Percentiles rank a stretch among this genome's conserved stretches.
These are phyloP conservation scores for Mycosphaerella sp. DNA, from an alignment of 2,329 filamentous ascomycete species.

Conservation along the genomic window DNA sequence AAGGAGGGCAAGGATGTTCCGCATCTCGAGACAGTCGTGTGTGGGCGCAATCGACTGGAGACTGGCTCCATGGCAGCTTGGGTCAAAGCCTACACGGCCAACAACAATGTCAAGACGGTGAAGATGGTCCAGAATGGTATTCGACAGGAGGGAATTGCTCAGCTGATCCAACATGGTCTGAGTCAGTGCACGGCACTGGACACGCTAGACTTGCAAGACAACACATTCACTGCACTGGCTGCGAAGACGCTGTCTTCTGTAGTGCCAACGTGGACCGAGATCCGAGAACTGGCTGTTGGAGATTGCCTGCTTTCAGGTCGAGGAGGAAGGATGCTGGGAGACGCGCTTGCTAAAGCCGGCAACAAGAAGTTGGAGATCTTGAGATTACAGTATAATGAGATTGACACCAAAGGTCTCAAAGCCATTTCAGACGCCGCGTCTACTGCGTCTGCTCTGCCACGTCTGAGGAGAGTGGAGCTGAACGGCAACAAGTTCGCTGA, in stretches of 20 bases:
- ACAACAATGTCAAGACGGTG: constrained; percentile 71
- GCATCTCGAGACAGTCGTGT: constrained; percentile 90
- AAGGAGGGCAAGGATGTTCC: constrained; percentile 64
- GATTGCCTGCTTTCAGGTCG: constrained; percentile 78
- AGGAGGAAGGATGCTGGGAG: constrained; percentile 66
- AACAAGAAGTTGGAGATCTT: constrained; percentile 76
- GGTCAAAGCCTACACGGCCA: constrained; percentile 79
- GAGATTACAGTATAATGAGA: constrained; percentile 89
- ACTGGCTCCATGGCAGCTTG: constrained; percentile 95
- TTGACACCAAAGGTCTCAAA: constrained; percentile 69
- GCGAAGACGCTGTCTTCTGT: constrained; percentile 72
- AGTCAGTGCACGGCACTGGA: constrained; percentile 62
- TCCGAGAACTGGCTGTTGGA: constrained; percentile 80
- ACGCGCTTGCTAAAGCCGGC: constrained; percentile 65
- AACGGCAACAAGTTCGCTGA: constrained; percentile 95
- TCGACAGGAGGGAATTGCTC: constrained; percentile 81
- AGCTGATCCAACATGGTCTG: constrained; percentile 73
- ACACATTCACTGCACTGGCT: constrained; percentile 83
- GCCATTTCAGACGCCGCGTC: constrained; percentile 60
- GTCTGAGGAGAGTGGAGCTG: constrained; percentile 77
- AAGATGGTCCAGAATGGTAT: constrained; percentile 99
- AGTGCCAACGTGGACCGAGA: constrained; percentile 63
- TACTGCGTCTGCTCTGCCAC: constrained; percentile 56
- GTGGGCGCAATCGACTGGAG: constrained; percentile 90
- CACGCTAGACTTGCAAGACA: constrained; percentile 89